A percentile compares a stretch with the other conserved stretches of the same genome.
phyloP scores from a whole-genome alignment of 331 rosid species.

The Malus hybrid region DNA sequence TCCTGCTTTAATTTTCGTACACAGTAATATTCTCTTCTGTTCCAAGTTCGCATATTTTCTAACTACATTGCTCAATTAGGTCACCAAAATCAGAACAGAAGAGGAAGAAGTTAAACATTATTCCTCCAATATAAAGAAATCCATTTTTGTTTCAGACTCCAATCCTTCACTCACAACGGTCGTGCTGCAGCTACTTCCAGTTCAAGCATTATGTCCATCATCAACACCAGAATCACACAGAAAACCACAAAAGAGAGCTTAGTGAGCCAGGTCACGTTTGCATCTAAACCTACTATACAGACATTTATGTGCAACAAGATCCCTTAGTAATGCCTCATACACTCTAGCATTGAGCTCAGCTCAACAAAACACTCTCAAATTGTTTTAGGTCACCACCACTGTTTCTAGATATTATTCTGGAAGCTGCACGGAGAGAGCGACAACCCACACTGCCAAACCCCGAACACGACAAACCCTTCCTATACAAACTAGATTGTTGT shows the following conservation, averaged over 20 bases:
- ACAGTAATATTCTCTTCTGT: neutral
- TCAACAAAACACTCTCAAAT: neutral
- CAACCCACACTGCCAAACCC: neutral
- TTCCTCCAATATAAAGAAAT: neutral
- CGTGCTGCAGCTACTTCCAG: neutral
- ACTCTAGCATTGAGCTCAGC: neutral
- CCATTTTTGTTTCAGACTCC: neutral
- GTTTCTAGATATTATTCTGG: neutral
- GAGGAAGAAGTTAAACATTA: neutral
- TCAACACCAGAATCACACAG: neutral
- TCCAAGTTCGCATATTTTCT: neutral
- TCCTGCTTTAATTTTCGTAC: neutral
- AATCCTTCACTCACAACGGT: neutral
- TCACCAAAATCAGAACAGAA: neutral
- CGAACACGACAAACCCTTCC: neutral
- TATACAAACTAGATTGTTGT: neutral
- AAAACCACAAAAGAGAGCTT: neutral
- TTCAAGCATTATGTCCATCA: neutral
- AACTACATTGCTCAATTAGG: neutral
- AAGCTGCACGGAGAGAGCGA: neutral
- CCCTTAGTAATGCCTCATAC: neutral
- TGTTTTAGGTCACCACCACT: neutral
- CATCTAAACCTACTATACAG: neutral
- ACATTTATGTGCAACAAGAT: neutral
- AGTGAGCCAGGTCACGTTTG: neutral